Evolutionary conservation across 352 stramenopile genomes (phyloP).

Genomic region (Globisporangium middletonii): DNA sequence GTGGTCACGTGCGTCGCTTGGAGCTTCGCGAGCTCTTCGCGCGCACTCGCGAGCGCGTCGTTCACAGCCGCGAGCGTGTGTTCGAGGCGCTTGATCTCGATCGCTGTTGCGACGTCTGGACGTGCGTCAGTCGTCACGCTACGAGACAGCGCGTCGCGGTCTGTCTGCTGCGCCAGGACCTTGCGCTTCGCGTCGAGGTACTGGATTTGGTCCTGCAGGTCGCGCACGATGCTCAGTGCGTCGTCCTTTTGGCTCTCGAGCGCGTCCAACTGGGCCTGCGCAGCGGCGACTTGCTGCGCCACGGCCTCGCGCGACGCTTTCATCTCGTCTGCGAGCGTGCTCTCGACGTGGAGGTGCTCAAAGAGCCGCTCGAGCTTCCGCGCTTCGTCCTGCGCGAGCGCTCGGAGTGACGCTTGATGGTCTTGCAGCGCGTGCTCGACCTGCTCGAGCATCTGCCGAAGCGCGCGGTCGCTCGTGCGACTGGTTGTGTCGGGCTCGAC

Average conservation of each 20-base stretch:
- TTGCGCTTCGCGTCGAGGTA: conserved; percentile 38
- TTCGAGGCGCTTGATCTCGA: conserved; percentile 37
- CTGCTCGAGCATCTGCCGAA: no score
- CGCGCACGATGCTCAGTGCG: conserved; percentile 23
- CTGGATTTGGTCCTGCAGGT: conserved; percentile 54
- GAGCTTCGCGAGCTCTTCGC: conserved; percentile 38
- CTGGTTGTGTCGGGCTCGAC: no score
- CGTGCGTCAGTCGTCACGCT: not conserved
- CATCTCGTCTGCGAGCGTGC: conserved; percentile 36
- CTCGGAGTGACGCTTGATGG: conserved; percentile 44
- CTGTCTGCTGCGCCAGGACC: conserved; percentile 10
- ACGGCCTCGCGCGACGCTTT: conserved; percentile 20
- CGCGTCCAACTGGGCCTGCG: conserved; percentile 27
- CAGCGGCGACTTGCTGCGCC: conserved; percentile 24
- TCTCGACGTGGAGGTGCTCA: conserved; percentile 43
- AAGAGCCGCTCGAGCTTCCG: conserved; percentile 49
- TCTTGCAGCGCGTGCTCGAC: conserved; percentile 37
- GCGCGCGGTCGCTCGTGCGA: no score
- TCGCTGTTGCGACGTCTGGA: conserved; percentile 12
- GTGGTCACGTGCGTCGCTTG: conserved; percentile 31
- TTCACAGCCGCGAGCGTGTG: conserved; percentile 38
- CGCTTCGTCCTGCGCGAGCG: conserved; percentile 34
- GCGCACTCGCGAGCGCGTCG: conserved; percentile 25
- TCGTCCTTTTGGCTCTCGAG: conserved; percentile 31
- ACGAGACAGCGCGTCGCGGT: no score